Base-by-base conservation (phyloP, 2,329 filamentous ascomycete genomes). In the Fonsecaea erecta region DNA sequence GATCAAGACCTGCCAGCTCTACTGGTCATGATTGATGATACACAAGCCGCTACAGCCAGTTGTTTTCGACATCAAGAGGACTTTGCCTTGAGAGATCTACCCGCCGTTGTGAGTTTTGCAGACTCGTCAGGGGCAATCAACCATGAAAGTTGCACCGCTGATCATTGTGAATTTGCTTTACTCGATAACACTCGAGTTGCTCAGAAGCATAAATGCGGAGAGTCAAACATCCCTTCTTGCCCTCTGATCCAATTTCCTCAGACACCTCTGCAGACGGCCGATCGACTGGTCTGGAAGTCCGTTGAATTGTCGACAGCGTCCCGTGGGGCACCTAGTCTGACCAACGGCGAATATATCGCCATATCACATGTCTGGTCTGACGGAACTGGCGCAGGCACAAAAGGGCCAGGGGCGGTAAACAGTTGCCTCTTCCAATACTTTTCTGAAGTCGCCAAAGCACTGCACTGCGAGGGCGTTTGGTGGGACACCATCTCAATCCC, bases 321-420 rank as follows among this genome's bases (percentile, higher is more conserved):
- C 1, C 35, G n/a, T 6, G 30, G 2, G 18, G 8, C 12, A 26
- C 57, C 46, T 18, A 11, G 24, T 14, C 40, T 4, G 2, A 32
- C 21, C 9, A n/a, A 7, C 26, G 46, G 46, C 11, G 43, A 61
- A 11, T 62, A 54, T 18, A 46, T 55, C 26, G 60, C 60, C 2
- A 55, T 62, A n/a, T 62, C 60, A 14, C 60, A 62, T 12, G 60
- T 62, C 14, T 62, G 60, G 60, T 55, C 60, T 26, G 60, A 62
- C 16, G 60, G 60, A 34, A 62, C 60, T 30, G 60, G 60, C 2
- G 60, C 26, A 8, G 60, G 60, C 5, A 51, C 11, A 1, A 14
- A 24, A 35, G 24, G 35, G 1, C 24, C 9, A 2, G 60, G 51
- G 11, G n/a, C n/a, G 24, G 48, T 62, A 11, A 62, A 62, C 26